phyloP scores from a whole-genome alignment of 2,329 filamentous ascomycete species.

The Tolypocladium amazonense region DNA sequence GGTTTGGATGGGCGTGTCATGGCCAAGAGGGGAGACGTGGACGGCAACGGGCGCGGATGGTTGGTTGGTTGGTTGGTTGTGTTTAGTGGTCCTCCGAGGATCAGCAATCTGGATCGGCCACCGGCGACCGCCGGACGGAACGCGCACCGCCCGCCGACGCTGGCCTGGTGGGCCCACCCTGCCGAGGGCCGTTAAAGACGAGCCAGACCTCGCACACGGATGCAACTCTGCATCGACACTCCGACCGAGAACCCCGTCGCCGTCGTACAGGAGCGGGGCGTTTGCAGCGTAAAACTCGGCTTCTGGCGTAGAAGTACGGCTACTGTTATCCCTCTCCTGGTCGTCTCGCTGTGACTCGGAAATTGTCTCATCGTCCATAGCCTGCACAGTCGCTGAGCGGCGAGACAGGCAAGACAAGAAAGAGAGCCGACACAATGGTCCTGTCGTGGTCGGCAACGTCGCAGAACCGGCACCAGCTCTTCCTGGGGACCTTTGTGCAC shows the following conservation, averaged over 20 bases:
- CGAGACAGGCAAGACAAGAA: background rate
- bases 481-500: constrained; percentile 46
- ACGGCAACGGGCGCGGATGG: too few relatives aligned
- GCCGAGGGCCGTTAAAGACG: background rate
- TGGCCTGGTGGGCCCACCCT: background rate
- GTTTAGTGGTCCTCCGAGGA: too few relatives aligned
- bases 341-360: background rate
- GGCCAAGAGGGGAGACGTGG: too few relatives aligned
- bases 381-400: too few relatives aligned
- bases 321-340: background rate
- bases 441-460: constrained; percentile 4
- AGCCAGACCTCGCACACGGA: background rate
- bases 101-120: constrained; percentile 4
- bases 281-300: background rate
- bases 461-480: constrained; percentile 29
- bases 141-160: background rate
- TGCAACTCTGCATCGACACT: background rate
- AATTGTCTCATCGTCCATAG: background rate
- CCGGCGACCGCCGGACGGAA: constrained; percentile 8
- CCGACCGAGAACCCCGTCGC: background rate
- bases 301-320: background rate
- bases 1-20: too few relatives aligned
- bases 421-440: background rate
- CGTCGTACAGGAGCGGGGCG: background rate
- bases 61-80: background rate